Conservation (phyloP, 2,329 filamentous ascomycete species). For the Phaeomoniella chlamydospora region DNA sequence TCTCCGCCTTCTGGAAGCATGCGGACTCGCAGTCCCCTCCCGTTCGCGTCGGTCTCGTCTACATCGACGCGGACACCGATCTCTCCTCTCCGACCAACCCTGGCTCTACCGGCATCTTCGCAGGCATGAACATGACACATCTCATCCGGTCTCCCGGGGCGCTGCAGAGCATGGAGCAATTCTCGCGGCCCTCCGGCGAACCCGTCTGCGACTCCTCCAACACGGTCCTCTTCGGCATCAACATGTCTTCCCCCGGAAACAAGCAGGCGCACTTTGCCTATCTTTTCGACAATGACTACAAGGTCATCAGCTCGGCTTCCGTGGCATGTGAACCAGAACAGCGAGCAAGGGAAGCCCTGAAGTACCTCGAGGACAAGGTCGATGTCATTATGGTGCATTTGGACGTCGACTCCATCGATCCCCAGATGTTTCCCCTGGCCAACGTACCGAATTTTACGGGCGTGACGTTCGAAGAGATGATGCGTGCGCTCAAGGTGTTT, state of each 20-base stretch:
- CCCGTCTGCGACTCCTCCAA: slow-evolving; percentile 4
- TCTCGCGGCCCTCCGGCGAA: slow-evolving; percentile 1
- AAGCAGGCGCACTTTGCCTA: slow-evolving; percentile 8
- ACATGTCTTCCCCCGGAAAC: slow-evolving; percentile 3
- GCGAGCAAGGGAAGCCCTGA: slow-evolving; percentile 5
- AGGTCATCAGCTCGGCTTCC: slow-evolving; percentile 9
- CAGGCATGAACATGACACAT: slow-evolving; percentile 5
- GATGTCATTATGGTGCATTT: slow-evolving; percentile 13
- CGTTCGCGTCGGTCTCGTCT: slow-evolving; percentile 5
- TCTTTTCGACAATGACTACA: slow-evolving; percentile 12
- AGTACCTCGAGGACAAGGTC: slow-evolving; percentile 10
- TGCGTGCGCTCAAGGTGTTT: slow-evolving; percentile 10
- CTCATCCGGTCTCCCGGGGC: slow-evolving; percentile 2
- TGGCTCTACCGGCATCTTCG: slow-evolving; percentile 4
- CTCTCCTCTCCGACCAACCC: slow-evolving; percentile 3
- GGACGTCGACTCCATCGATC: slow-evolving; percentile 15
- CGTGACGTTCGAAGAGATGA: slow-evolving; percentile 10
- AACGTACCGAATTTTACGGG: slow-evolving; percentile 14
- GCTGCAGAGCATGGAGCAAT: slow-evolving; percentile 3
- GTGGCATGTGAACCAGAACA: slow-evolving; percentile 6
- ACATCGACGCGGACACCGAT: slow-evolving; percentile 6
- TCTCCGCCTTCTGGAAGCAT: slow-evolving; percentile 4
- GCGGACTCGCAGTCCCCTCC: too few species aligned
- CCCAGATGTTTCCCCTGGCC: slow-evolving; percentile 11
- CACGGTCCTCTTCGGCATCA: slow-evolving; percentile 5